Evolutionary conservation across 164 flowering plant genomes (phyloP).

Genomic region (Sextonia rubra): DNA sequence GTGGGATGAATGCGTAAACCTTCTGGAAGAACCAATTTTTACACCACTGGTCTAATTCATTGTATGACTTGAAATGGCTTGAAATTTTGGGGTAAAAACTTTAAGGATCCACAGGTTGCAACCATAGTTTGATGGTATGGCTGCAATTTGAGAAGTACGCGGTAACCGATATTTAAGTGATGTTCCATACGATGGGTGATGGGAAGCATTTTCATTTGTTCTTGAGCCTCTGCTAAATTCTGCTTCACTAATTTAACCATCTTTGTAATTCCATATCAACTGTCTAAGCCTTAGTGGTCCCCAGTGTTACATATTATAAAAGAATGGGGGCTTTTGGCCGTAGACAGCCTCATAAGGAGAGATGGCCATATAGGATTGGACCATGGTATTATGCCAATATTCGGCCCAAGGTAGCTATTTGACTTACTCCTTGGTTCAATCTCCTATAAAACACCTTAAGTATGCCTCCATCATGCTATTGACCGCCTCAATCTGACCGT

Average conservation of each 20-base stretch:
- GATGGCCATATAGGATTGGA: too few species aligned
- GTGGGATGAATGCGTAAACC: too few species aligned
- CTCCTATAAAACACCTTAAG: background rate
- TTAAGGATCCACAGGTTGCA: background rate
- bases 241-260: background rate
- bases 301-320: too few species aligned
- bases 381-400: background rate
- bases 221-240: background rate
- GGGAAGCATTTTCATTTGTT: too few species aligned
- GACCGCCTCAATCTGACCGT: background rate
- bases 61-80: background rate
- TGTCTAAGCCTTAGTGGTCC: background rate
- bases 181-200: background rate
- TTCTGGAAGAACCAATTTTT: background rate
- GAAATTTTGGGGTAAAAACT: background rate
- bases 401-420: constrained; percentile 4
- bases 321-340: background rate
- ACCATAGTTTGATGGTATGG: background rate
- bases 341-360: background rate
- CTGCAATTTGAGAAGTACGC: background rate
- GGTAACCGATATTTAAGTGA: background rate
- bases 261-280: background rate
- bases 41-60: background rate
- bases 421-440: background rate
- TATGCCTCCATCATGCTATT: background rate